phyloP scores from a whole-genome alignment of 352 stramenopile species.

The Phytophthora cactorum region DNA sequence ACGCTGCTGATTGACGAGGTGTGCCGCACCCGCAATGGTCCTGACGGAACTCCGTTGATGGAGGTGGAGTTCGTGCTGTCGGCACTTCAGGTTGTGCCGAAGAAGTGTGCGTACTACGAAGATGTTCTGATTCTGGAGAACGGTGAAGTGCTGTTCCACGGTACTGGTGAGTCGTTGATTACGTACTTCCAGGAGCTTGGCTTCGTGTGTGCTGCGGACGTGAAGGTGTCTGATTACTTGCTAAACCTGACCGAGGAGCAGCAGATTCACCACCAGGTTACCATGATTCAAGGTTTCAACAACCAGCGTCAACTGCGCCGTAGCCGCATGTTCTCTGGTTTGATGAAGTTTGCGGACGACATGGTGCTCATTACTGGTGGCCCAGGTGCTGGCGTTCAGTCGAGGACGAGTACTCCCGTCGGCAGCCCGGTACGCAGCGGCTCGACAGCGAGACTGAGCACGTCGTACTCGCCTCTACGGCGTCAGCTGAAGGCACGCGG shows the following conservation, averaged over 20 bases:
- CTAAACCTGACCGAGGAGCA: slow-evolving; percentile 46
- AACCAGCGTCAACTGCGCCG: slow-evolving; percentile 42
- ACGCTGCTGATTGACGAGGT: slow-evolving; percentile 42
- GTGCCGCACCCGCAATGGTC: slow-evolving; percentile 16
- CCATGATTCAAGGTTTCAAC: slow-evolving; percentile 44
- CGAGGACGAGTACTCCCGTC: slow-evolving; percentile 26
- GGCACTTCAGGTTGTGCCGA: slow-evolving; percentile 34
- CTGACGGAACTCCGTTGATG: slow-evolving; percentile 21
- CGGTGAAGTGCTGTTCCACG: slow-evolving; percentile 42
- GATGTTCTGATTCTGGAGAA: slow-evolving; percentile 43
- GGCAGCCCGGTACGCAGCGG: slow-evolving; percentile 28
- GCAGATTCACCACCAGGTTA: slow-evolving; percentile 35
- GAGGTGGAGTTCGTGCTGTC: slow-evolving; percentile 42
- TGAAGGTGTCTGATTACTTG: slow-evolving; percentile 44
- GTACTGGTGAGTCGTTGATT: slow-evolving; percentile 35
- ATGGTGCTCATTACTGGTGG: slow-evolving; percentile 38
- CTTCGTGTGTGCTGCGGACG: slow-evolving; percentile 38
- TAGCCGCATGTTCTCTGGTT: slow-evolving; percentile 37
- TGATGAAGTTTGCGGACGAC: slow-evolving; percentile 45
- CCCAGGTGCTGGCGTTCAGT: slow-evolving; percentile 31
- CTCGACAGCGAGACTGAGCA: slow-evolving; percentile 29
- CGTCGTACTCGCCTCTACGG: slow-evolving; percentile 33
- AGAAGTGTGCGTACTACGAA: slow-evolving; percentile 43
- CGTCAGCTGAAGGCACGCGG: slow-evolving; percentile 32
- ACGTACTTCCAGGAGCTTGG: slow-evolving; percentile 43